A percentile compares a stretch with the other conserved stretches of the same genome.
Conservation (phyloP, 805 yeast genomes). For the fission yeast (Schizosaccharomyces pombe) region DNA sequence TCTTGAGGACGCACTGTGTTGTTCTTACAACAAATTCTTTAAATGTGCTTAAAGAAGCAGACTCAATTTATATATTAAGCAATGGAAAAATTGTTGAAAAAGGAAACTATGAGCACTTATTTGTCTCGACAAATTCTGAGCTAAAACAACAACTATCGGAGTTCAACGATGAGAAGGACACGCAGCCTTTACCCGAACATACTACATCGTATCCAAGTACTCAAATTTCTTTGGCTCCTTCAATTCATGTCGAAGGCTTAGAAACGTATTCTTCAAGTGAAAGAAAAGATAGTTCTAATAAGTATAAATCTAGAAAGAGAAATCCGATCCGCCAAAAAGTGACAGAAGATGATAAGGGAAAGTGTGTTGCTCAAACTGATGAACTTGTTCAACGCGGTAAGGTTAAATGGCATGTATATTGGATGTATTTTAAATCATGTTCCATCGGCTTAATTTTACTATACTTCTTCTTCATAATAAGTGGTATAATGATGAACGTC, state of each 20-base stretch:
- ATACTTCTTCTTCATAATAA: constrained; percentile 27
- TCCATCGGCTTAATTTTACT: constrained; percentile 41
- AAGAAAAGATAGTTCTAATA: neutral
- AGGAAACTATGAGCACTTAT: constrained; percentile 13
- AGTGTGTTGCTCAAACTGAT: constrained; percentile 16
- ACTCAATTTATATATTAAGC: constrained; percentile 40
- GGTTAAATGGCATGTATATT: constrained; percentile 72
- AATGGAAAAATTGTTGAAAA: constrained; percentile 22
- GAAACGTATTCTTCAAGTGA: neutral
- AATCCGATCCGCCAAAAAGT: neutral
- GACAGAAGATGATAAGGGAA: constrained; percentile 9
- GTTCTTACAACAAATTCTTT: constrained; percentile 73
- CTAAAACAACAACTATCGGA: constrained; percentile 11
- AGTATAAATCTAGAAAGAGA: neutral
- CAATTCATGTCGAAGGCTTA: neutral
- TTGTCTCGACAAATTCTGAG: constrained; percentile 6
- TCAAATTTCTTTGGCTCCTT: neutral
- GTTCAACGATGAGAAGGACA: constrained; percentile 11
- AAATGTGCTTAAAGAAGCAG: constrained; percentile 55
- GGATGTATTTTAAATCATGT: constrained; percentile 71
- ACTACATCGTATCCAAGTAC: neutral
- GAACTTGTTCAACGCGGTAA: constrained; percentile 86
- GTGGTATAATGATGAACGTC: constrained; percentile 12
- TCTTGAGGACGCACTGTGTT: constrained; percentile 48
- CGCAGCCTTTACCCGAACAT: neutral